Evolutionary conservation across 2,329 filamentous ascomycete species (phyloP).

Genomic region (Penicillium verrucosum): DNA sequence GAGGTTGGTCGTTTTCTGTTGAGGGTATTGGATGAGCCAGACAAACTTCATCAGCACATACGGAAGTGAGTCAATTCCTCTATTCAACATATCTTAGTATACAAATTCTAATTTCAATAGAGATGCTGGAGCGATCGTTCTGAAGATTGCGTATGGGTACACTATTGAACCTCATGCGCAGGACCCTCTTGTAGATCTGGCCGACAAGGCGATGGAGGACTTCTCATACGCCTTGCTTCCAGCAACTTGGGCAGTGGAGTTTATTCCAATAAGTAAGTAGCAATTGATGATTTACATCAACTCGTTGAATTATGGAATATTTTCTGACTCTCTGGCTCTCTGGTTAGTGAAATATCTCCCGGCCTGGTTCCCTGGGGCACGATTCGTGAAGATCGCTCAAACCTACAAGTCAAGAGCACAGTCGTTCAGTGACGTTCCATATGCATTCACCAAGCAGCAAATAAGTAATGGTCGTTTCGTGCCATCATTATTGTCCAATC

Average conservation of each 20-base stretch:
- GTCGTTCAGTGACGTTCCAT: conserved; percentile 38
- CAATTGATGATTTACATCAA: background rate
- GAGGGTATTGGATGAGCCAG: conserved; percentile 41
- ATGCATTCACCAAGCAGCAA: conserved; percentile 44
- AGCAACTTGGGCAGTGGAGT: conserved; percentile 47
- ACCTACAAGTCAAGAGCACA: conserved; percentile 31
- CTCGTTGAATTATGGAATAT: too few species aligned
- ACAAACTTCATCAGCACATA: conserved; percentile 43
- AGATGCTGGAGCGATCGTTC: conserved; percentile 40
- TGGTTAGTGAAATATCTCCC: conserved; percentile 37
- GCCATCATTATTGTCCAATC: conserved; percentile 42
- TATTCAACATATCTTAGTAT: background rate
- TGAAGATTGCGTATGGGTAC: conserved; percentile 42
- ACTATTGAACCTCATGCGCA: conserved; percentile 23
- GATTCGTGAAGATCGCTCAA: conserved; percentile 43
- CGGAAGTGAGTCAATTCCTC: conserved; percentile 19
- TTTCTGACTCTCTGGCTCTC: background rate
- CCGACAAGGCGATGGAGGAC: conserved; percentile 39
- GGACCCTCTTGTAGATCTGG: conserved; percentile 41
- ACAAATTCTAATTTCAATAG: conserved; percentile 13
- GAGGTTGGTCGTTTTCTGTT: conserved; percentile 46
- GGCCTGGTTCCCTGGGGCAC: conserved; percentile 46
- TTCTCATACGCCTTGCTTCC: conserved; percentile 44
- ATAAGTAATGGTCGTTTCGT: conserved; percentile 32
- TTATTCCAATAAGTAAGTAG: conserved; percentile 37